Evolutionary conservation across 768 basidiomycete species (phyloP).

Genomic region (Tulasnella sp.): DNA sequence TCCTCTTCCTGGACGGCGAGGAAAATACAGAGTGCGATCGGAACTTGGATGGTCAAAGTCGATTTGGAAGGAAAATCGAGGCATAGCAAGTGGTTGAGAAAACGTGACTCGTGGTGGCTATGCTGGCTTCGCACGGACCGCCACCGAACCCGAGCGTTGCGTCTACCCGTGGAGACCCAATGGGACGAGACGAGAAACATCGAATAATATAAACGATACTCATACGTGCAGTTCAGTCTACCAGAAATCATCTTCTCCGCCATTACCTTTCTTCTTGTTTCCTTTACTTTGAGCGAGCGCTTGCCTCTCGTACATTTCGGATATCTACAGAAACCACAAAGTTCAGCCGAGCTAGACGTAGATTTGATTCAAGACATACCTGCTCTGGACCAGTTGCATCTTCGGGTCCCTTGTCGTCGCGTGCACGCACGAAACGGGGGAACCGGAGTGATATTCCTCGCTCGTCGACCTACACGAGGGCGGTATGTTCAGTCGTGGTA

Average conservation of each 20-base stretch:
- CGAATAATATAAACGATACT: too few species aligned
- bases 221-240: background rate
- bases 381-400: slow-evolving; percentile 92
- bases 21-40: slow-evolving; percentile 2
- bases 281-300: slow-evolving; percentile 63
- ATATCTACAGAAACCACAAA: slow-evolving; percentile 47
- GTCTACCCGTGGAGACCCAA: too few species aligned
- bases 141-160: too few species aligned
- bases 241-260: slow-evolving; percentile 38
- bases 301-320: slow-evolving; percentile 91
- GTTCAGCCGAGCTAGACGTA: slow-evolving; percentile 14
- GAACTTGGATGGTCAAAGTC: background rate
- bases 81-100: too few species aligned
- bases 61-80: background rate
- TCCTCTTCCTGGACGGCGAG: background rate
- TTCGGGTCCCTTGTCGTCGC: slow-evolving; percentile 90
- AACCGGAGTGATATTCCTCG: slow-evolving; percentile 94
- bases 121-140: too few species aligned
- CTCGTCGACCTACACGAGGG: slow-evolving; percentile 57
- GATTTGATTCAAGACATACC: slow-evolving; percentile 38
- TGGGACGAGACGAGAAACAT: too few species aligned
- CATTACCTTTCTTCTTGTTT: slow-evolving; percentile 54
- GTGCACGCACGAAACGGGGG: slow-evolving; percentile 83
- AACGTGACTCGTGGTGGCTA: too few species aligned
- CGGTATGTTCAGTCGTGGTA: background rate